Percentiles rank a stretch among this genome's conserved stretches.
phyloP scores from a whole-genome alignment of 2,329 filamentous ascomycete genomes.

The Scolecobasidium constrictum region DNA sequence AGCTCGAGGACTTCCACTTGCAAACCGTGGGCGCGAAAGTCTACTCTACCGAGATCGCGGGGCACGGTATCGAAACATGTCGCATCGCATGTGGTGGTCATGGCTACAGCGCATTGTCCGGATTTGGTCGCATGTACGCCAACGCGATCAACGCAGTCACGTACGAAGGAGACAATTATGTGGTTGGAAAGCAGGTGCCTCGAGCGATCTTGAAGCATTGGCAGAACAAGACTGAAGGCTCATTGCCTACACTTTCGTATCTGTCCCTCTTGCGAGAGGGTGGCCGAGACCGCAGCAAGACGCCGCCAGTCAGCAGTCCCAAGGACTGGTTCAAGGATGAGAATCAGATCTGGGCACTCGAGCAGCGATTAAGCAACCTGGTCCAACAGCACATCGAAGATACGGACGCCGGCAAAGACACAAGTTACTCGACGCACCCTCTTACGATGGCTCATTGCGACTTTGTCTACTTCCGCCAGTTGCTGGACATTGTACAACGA shows the following conservation, averaged over 20 bases:
- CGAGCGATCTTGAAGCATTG: conserved; percentile 20
- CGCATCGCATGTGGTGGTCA: conserved; percentile 28
- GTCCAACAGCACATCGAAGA: conserved; percentile 16
- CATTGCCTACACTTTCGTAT: not conserved
- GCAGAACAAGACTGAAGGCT: not conserved
- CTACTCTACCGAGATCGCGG: conserved; percentile 39
- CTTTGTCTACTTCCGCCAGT: conserved; percentile 15
- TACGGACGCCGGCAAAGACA: conserved; percentile 14
- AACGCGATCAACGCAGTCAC: conserved; percentile 19
- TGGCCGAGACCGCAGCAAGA: too few species aligned
- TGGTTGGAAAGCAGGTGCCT: conserved; percentile 29
- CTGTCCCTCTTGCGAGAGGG: not conserved
- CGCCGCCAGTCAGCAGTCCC: not conserved
- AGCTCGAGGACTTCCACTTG: conserved; percentile 40
- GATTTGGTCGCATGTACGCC: conserved; percentile 21
- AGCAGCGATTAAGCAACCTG: conserved; percentile 13
- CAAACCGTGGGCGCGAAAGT: conserved; percentile 44
- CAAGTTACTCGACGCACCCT: conserved; percentile 15
- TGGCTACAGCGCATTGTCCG: conserved; percentile 25
- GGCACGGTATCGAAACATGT: conserved; percentile 37
- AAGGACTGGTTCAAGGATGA: conserved; percentile 12
- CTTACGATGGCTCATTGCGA: conserved; percentile 19
- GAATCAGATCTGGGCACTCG: conserved; percentile 15
- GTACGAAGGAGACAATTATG: conserved; percentile 31
- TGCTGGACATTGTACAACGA: conserved; percentile 13